A percentile compares a stretch with the other conserved stretches of the same genome.
These are phyloP conservation scores for Zhuliangozyma parablackwelliae DNA, from an alignment of 1,139 yeast species.

Conservation along the genomic window DNA sequence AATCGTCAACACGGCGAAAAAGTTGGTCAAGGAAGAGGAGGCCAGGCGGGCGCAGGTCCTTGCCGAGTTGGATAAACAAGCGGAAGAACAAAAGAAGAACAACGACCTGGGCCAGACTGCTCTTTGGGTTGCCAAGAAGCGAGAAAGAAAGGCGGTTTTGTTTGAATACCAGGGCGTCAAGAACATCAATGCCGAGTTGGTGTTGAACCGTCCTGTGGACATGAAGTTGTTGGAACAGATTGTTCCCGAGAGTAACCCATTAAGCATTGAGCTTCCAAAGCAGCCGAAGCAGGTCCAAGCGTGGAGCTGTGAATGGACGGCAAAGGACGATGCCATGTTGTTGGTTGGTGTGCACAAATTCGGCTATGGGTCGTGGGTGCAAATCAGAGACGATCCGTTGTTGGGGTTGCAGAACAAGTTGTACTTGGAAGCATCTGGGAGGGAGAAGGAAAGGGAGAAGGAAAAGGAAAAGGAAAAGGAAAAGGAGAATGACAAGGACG, in stretches of 20 bases:
- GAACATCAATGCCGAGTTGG: slow-evolving; percentile 85
- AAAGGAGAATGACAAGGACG: slow-evolving; percentile 1
- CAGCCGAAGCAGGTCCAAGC: slow-evolving; percentile 79
- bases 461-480: slow-evolving; percentile 5
- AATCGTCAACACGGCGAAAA: slow-evolving; percentile 57
- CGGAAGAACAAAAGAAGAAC: slow-evolving; percentile 49
- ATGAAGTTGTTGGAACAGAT: slow-evolving; percentile 59
- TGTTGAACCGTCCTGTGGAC: slow-evolving; percentile 78
- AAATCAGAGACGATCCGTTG: slow-evolving; percentile 92
- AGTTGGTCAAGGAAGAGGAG: slow-evolving; percentile 64
- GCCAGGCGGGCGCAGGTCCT: slow-evolving; percentile 52
- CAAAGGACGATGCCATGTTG: slow-evolving; percentile 79
- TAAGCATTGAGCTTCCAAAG: slow-evolving; percentile 52
- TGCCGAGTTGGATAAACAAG: slow-evolving; percentile 59
- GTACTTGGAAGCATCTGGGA: slow-evolving; percentile 45
- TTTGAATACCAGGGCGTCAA: slow-evolving; percentile 89
- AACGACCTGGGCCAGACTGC: slow-evolving; percentile 40
- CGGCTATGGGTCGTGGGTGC: slow-evolving; percentile 95
- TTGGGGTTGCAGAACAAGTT: slow-evolving; percentile 82
- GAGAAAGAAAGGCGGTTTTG: slow-evolving; percentile 79
- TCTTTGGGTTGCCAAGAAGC: slow-evolving; percentile 57
- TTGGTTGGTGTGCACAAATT: slow-evolving; percentile 84
- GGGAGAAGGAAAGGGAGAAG: slow-evolving; percentile 5
- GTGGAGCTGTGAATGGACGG: slow-evolving; percentile 88
- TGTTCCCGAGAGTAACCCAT: slow-evolving; percentile 57